Percentiles rank a stretch among this genome's conserved stretches.
phyloP scores from a whole-genome alignment of 345 rosid species.

The Euclidium syriacum region DNA sequence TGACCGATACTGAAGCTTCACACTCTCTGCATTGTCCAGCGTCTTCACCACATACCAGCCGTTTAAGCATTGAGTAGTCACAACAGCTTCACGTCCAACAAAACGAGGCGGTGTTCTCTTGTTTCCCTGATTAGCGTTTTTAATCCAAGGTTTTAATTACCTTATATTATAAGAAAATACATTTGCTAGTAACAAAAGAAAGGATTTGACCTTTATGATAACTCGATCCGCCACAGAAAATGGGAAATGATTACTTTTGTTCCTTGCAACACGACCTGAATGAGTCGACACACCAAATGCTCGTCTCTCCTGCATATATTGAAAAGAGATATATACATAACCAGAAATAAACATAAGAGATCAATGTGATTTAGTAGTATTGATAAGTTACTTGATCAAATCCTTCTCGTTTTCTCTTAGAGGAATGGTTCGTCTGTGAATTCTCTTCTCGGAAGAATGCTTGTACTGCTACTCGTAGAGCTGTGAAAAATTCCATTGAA shows the following conservation, averaged over 20 bases:
- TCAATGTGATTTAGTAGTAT: not conserved
- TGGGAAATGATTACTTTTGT: slow-evolving; percentile 84
- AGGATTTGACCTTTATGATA: slow-evolving; percentile 65
- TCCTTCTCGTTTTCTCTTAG: slow-evolving; percentile 80
- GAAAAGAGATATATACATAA: not conserved
- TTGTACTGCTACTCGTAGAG: slow-evolving; percentile 76
- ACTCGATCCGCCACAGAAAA: slow-evolving; percentile 83
- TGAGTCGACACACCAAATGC: slow-evolving; percentile 40
- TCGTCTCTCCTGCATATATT: slow-evolving; percentile 63
- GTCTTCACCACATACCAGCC: slow-evolving; percentile 99
- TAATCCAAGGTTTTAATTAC: slow-evolving; percentile 23
- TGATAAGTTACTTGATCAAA: slow-evolving; percentile 70
- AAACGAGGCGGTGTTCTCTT: slow-evolving; percentile 92
- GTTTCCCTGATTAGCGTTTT: slow-evolving; percentile 67
- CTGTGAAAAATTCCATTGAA: slow-evolving; percentile 33
- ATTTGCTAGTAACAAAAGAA: not conserved
- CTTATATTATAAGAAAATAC: slow-evolving; percentile 1
- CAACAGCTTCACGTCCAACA: slow-evolving; percentile 95
- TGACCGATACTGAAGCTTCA: slow-evolving; percentile 91
- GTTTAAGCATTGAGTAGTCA: slow-evolving; percentile 92
- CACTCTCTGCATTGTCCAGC: slow-evolving; percentile 91
- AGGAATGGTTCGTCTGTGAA: slow-evolving; percentile 46
- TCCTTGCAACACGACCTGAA: slow-evolving; percentile 47
- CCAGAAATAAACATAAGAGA: not conserved
- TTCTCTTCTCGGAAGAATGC: slow-evolving; percentile 80